Evolutionary conservation across 148 eudicot genomes (phyloP), one percentile per base, ranked within the genome.

Genomic region (Rhododendron kiyosumense): DNA sequence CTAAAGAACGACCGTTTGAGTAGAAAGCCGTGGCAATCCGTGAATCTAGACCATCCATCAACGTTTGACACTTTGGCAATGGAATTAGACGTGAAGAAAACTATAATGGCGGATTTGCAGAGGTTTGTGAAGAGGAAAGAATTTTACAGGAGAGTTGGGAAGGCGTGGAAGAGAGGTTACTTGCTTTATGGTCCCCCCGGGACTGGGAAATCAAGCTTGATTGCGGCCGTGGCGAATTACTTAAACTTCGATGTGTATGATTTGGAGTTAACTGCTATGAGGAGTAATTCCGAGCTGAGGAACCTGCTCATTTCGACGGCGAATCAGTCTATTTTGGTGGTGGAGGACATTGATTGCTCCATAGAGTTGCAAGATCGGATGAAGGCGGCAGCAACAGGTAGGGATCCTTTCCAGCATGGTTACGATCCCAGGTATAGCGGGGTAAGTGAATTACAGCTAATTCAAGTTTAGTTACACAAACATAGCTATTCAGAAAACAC

Each of bases 321-420:
- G 0, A 89, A 87, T 24, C 85, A 71, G 57, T 89, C 91, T 1
- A 89, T 89, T 36, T 46, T 89, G 43, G 89, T 89, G 86, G 87
- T 89, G 46, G 89, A 89, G 84, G 91, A 87, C 78, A 89, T 89
- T 52, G 91, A 89, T 79, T 89, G 91, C 84, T 85, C 91, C 45
- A 30, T 85, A 48, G 88, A 86, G 54, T 79, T 88, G 83, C 86
- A 86, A 15, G 74, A 83, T 41, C 57, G 88, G 36, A 43, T 14
- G 6, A 43, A 41, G 8, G 71, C 52, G 2, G 52, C 46, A 0
- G 22, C 43, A 1, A 36, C 26, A 45, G 82, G 43, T 30, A 61
- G 14, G 32, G 32, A 80, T 85, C 79, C 76, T 85, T 49, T 26
- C 52, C 48, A 24, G 69, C 6, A 28, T 20, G 57, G 32, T 28